Conservation (phyloP, 2,329 filamentous ascomycete species). For the Fusarium pseudoanthophilum region DNA sequence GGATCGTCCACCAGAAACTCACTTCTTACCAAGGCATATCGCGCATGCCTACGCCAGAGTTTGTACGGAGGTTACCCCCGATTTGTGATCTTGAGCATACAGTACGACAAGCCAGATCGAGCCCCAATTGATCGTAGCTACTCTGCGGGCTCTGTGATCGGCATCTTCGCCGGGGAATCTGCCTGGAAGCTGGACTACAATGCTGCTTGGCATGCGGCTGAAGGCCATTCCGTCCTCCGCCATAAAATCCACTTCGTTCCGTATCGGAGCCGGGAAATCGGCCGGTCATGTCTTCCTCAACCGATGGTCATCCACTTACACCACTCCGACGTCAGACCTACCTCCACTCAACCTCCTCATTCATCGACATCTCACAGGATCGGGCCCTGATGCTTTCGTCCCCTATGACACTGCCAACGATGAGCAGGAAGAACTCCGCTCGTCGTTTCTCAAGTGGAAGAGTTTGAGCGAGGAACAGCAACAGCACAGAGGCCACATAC, state of each 20-base stretch:
- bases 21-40: slow-evolving; percentile 17
- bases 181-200: not conserved
- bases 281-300: not conserved
- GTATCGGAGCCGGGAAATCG: slow-evolving; percentile 12
- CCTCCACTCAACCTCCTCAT: slow-evolving; percentile 42
- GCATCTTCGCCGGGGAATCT: not conserved
- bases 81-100: slow-evolving; percentile 12
- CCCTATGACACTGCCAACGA: slow-evolving; percentile 48
- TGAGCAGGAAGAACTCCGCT: slow-evolving; percentile 50
- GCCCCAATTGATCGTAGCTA: not conserved
- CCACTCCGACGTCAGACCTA: not conserved
- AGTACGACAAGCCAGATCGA: slow-evolving; percentile 13
- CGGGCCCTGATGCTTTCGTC: slow-evolving; percentile 38
- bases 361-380: slow-evolving; percentile 47
- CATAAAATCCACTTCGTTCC: slow-evolving; percentile 27
- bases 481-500: slow-evolving; percentile 50
- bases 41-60: not conserved
- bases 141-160: not conserved
- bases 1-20: slow-evolving; percentile 29
- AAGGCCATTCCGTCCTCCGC: slow-evolving; percentile 12
- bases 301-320: slow-evolving; percentile 21
- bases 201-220: slow-evolving; percentile 18
- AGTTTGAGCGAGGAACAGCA: slow-evolving; percentile 34
- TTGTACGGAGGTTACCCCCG: not conserved
- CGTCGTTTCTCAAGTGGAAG: slow-evolving; percentile 51